Evolutionary conservation across 2,329 filamentous ascomycete species (phyloP).

Genomic region (Scedosporium boydii): DNA sequence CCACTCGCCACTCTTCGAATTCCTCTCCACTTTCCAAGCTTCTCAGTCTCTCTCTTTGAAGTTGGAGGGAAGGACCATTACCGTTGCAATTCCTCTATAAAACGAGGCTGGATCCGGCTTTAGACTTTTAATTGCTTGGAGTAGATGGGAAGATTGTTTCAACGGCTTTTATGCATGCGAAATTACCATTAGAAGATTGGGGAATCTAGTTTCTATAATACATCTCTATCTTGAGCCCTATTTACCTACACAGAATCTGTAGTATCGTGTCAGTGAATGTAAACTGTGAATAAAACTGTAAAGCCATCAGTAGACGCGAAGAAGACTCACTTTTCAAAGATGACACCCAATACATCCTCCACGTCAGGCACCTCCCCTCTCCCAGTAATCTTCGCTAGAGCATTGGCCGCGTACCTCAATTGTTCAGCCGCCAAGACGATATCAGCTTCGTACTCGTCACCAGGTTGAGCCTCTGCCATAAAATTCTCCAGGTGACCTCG

Average conservation of each 20-base stretch:
- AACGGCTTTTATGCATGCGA: slow-evolving; percentile 5
- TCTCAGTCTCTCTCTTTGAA: not conserved
- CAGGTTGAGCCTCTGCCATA: slow-evolving; percentile 42
- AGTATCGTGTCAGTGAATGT: not conserved
- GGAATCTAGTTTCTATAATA: slow-evolving; percentile 3
- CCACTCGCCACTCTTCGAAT: not conserved
- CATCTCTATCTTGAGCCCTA: slow-evolving; percentile 17
- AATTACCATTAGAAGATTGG: not conserved
- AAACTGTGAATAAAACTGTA: too few species aligned
- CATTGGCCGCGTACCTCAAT: slow-evolving; percentile 69
- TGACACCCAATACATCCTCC: slow-evolving; percentile 89
- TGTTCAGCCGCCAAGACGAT: slow-evolving; percentile 87
- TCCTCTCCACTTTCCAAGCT: not conserved
- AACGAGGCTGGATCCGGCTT: too few species aligned
- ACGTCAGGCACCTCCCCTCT: slow-evolving; percentile 79
- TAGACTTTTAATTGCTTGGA: too few species aligned
- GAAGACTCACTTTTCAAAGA: slow-evolving; percentile 82
- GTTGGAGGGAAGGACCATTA: too few species aligned
- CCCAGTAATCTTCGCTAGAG: slow-evolving; percentile 80
- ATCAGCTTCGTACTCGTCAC: slow-evolving; percentile 49
- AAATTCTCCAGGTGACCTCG: slow-evolving; percentile 64
- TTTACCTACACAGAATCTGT: slow-evolving; percentile 48
- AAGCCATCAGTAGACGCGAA: not conserved
- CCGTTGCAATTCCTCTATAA: too few species aligned
- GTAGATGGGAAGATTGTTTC: not conserved